Evolutionary conservation across 768 basidiomycete genomes (phyloP).

Genomic region (Galerina marginata): DNA sequence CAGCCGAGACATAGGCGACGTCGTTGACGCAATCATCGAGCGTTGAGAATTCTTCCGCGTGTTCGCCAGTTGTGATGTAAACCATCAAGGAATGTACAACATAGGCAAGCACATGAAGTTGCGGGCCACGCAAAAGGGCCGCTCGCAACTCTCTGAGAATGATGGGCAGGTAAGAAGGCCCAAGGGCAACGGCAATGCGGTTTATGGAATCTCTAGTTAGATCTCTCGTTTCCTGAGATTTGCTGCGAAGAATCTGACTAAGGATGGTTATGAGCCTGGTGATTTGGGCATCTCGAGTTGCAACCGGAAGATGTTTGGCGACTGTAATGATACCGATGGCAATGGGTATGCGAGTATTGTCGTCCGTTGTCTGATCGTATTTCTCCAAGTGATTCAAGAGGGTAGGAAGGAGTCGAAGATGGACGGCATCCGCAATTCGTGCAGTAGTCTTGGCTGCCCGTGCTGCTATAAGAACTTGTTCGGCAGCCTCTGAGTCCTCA

Average conservation of each 20-base stretch:
- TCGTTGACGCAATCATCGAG: conserved; percentile 83
- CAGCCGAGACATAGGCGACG: conserved; percentile 79
- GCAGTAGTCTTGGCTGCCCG: conserved; percentile 28
- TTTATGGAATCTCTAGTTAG: conserved; percentile 82
- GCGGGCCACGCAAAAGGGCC: conserved; percentile 89
- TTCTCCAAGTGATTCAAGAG: conserved; percentile 84
- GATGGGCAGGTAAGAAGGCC: conserved; percentile 73
- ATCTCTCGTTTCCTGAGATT: conserved; percentile 91
- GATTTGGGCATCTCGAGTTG: conserved; percentile 69
- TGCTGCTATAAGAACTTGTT: conserved; percentile 2
- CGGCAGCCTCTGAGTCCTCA: conserved; percentile 15
- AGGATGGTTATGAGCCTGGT: conserved; percentile 81
- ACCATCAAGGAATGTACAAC: conserved; percentile 81
- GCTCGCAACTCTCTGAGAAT: conserved; percentile 82
- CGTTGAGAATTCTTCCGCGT: conserved; percentile 56
- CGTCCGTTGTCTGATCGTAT: conserved; percentile 78
- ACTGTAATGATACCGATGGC: conserved; percentile 87
- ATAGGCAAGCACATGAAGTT: conserved; percentile 90
- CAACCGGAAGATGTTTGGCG: conserved; percentile 76
- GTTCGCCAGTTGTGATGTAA: conserved; percentile 73
- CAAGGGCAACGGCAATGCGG: conserved; percentile 76
- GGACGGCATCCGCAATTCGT: conserved; percentile 77
- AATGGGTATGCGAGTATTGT: conserved; percentile 86
- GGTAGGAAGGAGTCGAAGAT: conserved; percentile 74
- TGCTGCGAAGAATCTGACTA: conserved; percentile 90